These are phyloP conservation scores for Neophaeococcomyces aloes DNA, from an alignment of 2,329 filamentous ascomycete species.

Conservation along the genomic window DNA sequence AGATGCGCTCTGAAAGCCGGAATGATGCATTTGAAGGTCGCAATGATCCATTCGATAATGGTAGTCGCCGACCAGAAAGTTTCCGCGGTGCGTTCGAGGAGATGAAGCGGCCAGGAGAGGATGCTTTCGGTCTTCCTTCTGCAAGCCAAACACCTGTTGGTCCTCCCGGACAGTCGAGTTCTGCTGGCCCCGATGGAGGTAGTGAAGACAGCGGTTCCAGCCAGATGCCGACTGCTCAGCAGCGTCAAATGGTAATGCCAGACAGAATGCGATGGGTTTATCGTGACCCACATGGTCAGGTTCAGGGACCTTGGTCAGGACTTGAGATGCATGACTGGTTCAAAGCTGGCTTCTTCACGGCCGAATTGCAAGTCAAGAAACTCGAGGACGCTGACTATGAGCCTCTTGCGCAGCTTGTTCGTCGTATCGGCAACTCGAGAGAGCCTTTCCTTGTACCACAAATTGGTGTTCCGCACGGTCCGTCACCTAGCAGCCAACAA, in stretches of 20 bases:
- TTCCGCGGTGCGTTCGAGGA: conserved; percentile 15
- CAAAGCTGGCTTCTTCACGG: conserved; percentile 94
- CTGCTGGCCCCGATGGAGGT: conserved; percentile 24
- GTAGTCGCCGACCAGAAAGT: conserved; percentile 14
- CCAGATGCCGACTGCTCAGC: conserved; percentile 58
- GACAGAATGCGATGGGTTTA: conserved; percentile 99
- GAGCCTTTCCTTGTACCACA: conserved; percentile 97
- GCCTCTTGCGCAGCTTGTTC: conserved; percentile 84
- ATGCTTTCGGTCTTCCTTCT: conserved; percentile 3
- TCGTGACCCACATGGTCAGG: conserved; percentile 81
- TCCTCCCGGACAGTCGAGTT: conserved; percentile 6
- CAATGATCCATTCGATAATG: conserved; percentile 15
- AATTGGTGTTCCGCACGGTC: conserved; percentile 86
- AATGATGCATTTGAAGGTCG: conserved; percentile 27
- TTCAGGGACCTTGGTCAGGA: conserved; percentile 90
- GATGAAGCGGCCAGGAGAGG: conserved; percentile 1
- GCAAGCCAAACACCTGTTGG: conserved; percentile 25
- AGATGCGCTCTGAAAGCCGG: conserved; percentile 55
- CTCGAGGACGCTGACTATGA: conserved; percentile 90
- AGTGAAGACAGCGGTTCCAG: conserved; percentile 33
- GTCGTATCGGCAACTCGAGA: conserved; percentile 90
- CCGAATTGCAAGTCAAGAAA: conserved; percentile 89
- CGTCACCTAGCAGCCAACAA: conserved; percentile 25
- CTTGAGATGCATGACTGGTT: conserved; percentile 99
- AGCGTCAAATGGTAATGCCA: conserved; percentile 95